phyloP scores from a whole-genome alignment of 2,329 filamentous ascomycete genomes.

The Exophiala dermatitidis region DNA sequence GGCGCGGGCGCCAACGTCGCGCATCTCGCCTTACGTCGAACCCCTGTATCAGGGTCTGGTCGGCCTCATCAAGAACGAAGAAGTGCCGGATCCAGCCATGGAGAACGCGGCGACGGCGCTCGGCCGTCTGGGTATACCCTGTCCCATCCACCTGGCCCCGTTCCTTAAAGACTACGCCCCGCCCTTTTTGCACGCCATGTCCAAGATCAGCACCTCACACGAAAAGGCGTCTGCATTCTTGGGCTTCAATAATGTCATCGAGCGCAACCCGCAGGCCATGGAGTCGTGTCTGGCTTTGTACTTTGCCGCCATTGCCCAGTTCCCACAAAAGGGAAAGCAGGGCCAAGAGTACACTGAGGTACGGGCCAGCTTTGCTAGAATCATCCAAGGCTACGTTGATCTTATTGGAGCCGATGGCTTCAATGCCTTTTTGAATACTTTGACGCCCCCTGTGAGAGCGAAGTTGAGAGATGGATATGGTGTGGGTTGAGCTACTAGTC shows the following conservation, averaged over 20 bases:
- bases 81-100: constrained; percentile 76
- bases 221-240: constrained; percentile 92
- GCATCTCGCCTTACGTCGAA: constrained; percentile 59
- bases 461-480: constrained; percentile 22
- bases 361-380: constrained; percentile 62
- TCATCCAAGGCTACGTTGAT: constrained; percentile 46
- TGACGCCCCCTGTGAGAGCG: constrained; percentile 14
- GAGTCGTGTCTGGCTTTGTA: constrained; percentile 76
- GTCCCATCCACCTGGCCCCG: constrained; percentile 67
- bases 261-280: constrained; percentile 84
- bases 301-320: constrained; percentile 75
- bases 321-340: constrained; percentile 53
- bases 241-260: constrained; percentile 78
- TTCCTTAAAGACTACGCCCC: constrained; percentile 73
- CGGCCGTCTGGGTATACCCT: constrained; percentile 75
- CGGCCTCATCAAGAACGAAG: constrained; percentile 75
- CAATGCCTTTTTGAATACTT: constrained; percentile 12
- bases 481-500: neutral
- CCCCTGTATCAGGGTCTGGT: constrained; percentile 70
- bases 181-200: constrained; percentile 73
- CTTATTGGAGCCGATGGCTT: constrained; percentile 33
- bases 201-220: constrained; percentile 76
- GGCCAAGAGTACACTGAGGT: constrained; percentile 55
- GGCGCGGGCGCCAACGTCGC: constrained; percentile 61
- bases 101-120: constrained; percentile 94